phyloP scores from a whole-genome alignment of 108 stramenopile species.

The Cyclotella sp. region DNA sequence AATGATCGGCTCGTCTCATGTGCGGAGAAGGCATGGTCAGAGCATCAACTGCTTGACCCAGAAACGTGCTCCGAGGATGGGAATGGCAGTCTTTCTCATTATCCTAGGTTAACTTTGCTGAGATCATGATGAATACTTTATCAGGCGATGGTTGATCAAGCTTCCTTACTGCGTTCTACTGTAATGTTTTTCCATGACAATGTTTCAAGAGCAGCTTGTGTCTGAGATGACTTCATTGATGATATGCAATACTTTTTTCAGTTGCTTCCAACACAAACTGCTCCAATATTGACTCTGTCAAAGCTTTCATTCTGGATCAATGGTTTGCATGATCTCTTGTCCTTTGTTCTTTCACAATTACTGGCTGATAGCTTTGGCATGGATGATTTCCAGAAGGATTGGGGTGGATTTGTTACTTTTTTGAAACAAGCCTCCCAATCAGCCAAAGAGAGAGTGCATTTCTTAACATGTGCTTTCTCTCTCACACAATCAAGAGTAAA shows the following conservation, averaged over 20 bases:
- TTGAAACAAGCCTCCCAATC: slow-evolving; percentile 19
- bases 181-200: not conserved
- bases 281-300: slow-evolving; percentile 42
- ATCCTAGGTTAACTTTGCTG: slow-evolving; percentile 32
- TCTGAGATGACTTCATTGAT: slow-evolving; percentile 40
- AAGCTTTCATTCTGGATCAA: slow-evolving; percentile 39
- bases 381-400: not conserved
- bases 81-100: not conserved
- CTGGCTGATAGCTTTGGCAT: not conserved
- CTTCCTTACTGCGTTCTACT: slow-evolving; percentile 14
- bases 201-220: not conserved
- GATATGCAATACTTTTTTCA: slow-evolving; percentile 29
- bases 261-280: not conserved
- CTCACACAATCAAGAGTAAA: not conserved
- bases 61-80: too few relatives aligned
- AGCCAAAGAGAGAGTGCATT: slow-evolving; percentile 30
- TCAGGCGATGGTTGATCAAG: slow-evolving; percentile 41
- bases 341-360: slow-evolving; percentile 9
- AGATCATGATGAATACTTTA: slow-evolving; percentile 33
- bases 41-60: not conserved
- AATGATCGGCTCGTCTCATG: slow-evolving; percentile 19
- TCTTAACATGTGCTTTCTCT: slow-evolving; percentile 31
- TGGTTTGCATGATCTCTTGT: slow-evolving; percentile 23
- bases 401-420: not conserved
- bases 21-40: slow-evolving; percentile 36